phyloP scores from a whole-genome alignment of 2,329 filamentous ascomycete genomes.

The Aspergillus unguis region DNA sequence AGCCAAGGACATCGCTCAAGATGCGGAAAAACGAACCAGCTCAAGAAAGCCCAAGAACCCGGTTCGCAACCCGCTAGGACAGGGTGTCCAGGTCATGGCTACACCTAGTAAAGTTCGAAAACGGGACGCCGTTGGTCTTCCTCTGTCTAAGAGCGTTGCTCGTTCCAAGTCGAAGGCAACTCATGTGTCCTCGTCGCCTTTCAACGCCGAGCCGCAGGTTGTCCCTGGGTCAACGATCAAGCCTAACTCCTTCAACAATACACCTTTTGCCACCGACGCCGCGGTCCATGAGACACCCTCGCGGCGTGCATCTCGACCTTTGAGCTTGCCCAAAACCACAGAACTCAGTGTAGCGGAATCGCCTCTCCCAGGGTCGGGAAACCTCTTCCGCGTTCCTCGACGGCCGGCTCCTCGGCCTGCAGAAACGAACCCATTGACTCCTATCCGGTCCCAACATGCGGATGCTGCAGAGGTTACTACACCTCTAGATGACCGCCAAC shows the following conservation, averaged over 20 bases:
- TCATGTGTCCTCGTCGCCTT: constrained; percentile 20
- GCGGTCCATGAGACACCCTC: constrained; percentile 42
- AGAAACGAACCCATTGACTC: constrained; percentile 27
- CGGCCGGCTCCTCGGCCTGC: constrained; percentile 25
- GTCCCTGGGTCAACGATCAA: constrained; percentile 33
- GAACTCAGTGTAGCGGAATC: constrained; percentile 5
- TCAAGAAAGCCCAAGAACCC: constrained; percentile 42
- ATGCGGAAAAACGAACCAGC: constrained; percentile 37
- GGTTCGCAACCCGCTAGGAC: constrained; percentile 39
- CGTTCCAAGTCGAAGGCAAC: constrained; percentile 24
- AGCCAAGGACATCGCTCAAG: constrained; percentile 45
- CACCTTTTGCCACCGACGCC: constrained; percentile 16
- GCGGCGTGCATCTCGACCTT: constrained; percentile 28
- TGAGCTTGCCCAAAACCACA: constrained; percentile 14
- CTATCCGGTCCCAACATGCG: constrained; percentile 28
- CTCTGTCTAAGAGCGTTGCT: constrained; percentile 25
- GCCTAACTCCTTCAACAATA: constrained; percentile 26
- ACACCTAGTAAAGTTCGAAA: constrained; percentile 43
- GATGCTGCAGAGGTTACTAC: constrained; percentile 5
- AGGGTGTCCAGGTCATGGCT: constrained; percentile 49
- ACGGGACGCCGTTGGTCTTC: constrained; percentile 29
- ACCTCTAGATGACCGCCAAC: neutral
- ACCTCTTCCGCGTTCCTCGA: constrained; percentile 28
- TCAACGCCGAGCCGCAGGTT: constrained; percentile 28
- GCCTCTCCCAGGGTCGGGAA: constrained; percentile 17